Percentiles rank a stretch among this genome's conserved stretches.
Conservation (phyloP, 2,329 filamentous ascomycete genomes). For the Colletotrichum sp. region DNA sequence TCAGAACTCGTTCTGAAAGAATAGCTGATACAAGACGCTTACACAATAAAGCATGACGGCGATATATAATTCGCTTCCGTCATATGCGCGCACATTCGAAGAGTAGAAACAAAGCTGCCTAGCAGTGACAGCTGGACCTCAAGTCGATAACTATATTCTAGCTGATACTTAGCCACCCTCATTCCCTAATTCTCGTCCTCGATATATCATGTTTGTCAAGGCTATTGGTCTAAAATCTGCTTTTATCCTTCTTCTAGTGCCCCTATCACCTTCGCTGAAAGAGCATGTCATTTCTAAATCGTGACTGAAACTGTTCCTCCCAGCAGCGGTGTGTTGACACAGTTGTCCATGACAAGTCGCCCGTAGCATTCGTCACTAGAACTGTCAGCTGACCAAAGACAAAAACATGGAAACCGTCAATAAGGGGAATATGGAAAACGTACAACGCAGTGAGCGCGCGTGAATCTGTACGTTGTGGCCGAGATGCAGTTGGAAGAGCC, state of each 20-base stretch:
- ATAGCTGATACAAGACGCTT: not conserved
- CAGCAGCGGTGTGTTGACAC: not conserved
- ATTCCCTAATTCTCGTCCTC: not conserved
- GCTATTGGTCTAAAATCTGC: not conserved
- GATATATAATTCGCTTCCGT: no score
- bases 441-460: not conserved
- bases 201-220: not conserved
- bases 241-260: not conserved
- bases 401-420: not conserved
- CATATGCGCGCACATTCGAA: not conserved
- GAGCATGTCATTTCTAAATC: not conserved
- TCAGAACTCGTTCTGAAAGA: not conserved
- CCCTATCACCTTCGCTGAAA: not conserved
- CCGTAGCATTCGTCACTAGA: not conserved
- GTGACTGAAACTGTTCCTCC: not conserved
- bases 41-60: not conserved
- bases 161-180: not conserved
- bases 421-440: accelerated
- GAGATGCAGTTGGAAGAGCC: not conserved
- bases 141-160: accelerated
- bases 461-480: not conserved
- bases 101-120: not conserved
- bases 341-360: not conserved
- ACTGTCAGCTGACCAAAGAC: not conserved
- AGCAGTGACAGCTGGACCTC: not conserved